Conservation (phyloP, 2,329 filamentous ascomycete species). For the Cryphonectria carpinicola region DNA sequence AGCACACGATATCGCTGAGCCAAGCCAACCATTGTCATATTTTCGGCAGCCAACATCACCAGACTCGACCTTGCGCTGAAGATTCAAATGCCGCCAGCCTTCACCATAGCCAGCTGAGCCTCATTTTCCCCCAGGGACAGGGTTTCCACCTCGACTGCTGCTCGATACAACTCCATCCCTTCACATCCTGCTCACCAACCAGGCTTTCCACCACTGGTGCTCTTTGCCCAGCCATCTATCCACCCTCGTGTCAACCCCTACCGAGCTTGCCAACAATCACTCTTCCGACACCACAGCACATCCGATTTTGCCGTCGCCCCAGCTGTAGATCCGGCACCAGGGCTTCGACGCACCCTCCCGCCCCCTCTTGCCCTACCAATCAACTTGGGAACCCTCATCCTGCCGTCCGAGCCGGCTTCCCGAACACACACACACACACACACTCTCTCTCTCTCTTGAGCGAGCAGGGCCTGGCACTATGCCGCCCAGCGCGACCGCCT, state of each 20-base stretch:
- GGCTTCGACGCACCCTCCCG: neutral
- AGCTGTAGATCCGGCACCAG: constrained; percentile 1
- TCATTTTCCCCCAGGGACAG: neutral
- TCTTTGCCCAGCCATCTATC: neutral
- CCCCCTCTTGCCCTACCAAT: neutral
- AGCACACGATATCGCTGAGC: neutral
- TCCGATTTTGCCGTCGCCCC: constrained; percentile 16
- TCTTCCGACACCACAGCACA: constrained; percentile 18
- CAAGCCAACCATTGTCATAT: neutral
- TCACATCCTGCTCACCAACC: constrained; percentile 10
- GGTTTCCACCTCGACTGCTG: neutral
- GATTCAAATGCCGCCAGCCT: neutral
- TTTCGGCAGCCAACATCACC: constrained; percentile 12
- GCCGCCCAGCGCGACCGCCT: constrained; percentile 54
- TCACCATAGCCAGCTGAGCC: neutral
- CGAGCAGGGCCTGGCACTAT: constrained; percentile 35
- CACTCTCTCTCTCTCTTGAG: neutral
- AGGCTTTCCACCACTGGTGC: neutral
- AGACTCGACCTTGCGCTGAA: neutral
- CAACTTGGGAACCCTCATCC: neutral
- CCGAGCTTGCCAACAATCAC: constrained; percentile 12
- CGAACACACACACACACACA: no score
- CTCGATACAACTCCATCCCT: neutral
- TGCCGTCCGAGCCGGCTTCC: constrained; percentile 10
- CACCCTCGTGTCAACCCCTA: constrained; percentile 6